phyloP scores from a whole-genome alignment of 2,329 filamentous ascomycete genomes.

The Akanthomyces dipterigenus region DNA sequence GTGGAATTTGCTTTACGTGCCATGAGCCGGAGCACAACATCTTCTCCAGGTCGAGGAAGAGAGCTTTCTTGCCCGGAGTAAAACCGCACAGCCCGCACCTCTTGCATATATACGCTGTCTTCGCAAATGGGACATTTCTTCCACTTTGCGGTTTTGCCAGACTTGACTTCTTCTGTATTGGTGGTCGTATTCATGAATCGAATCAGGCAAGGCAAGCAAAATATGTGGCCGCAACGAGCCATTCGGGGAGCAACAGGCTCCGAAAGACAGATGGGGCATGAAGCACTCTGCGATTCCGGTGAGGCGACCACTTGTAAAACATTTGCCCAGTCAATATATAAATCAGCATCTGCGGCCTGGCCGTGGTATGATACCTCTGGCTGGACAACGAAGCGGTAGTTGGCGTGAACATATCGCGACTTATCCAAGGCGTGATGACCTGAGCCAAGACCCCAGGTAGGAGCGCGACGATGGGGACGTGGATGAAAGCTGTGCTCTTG shows the following conservation, averaged over 20 bases:
- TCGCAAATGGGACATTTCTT: constrained; percentile 97
- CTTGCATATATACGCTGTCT: constrained; percentile 86
- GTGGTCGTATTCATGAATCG: constrained; percentile 88
- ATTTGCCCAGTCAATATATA: constrained; percentile 83
- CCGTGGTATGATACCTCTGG: constrained; percentile 71
- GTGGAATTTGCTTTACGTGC: constrained; percentile 75
- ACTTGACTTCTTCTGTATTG: constrained; percentile 59
- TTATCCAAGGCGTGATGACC: constrained; percentile 90
- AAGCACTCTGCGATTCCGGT: constrained; percentile 76
- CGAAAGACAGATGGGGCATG: constrained; percentile 91
- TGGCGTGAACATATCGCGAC: constrained; percentile 84
- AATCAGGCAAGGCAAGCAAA: constrained; percentile 87
- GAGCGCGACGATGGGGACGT: constrained; percentile 60
- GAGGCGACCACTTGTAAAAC: constrained; percentile 91
- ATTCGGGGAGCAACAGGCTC: constrained; percentile 90
- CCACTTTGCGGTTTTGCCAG: constrained; percentile 69
- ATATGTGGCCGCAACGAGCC: constrained; percentile 96
- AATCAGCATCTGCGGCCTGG: constrained; percentile 79
- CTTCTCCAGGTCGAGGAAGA: constrained; percentile 73
- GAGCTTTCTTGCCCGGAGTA: constrained; percentile 83
- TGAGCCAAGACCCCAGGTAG: constrained; percentile 78
- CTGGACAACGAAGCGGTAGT: constrained; percentile 93
- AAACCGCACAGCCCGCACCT: constrained; percentile 83
- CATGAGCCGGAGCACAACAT: constrained; percentile 84
- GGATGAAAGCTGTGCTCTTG: constrained; percentile 47